Evolutionary conservation across 768 basidiomycete species (phyloP).

Genomic region (Wakefieldia striispora): DNA sequence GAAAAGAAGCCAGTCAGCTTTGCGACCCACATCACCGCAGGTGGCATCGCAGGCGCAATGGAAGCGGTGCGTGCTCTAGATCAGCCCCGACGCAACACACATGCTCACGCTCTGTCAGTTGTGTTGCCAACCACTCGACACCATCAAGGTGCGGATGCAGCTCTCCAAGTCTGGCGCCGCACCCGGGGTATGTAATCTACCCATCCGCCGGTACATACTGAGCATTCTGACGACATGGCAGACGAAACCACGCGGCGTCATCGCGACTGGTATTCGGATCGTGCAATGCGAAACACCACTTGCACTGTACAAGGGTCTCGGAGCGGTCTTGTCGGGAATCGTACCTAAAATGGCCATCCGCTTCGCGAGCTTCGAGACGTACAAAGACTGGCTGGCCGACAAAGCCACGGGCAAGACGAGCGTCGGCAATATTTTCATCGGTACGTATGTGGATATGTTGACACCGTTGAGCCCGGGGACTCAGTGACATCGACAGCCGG

Average conservation of each 20-base stretch:
- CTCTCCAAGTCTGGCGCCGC: slow-evolving; percentile 75
- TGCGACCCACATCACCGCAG: slow-evolving; percentile 89
- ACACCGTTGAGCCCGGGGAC: neutral
- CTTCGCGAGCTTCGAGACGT: slow-evolving; percentile 96
- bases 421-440: slow-evolving; percentile 80
- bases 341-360: slow-evolving; percentile 99
- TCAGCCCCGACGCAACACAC: neutral
- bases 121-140: slow-evolving; percentile 91
- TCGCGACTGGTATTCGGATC: slow-evolving; percentile 88
- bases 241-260: slow-evolving; percentile 90
- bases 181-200: slow-evolving; percentile 69
- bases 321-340: slow-evolving; percentile 94
- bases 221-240: slow-evolving; percentile 31
- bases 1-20: slow-evolving; percentile 80
- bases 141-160: slow-evolving; percentile 99
- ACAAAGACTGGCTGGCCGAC: slow-evolving; percentile 81
- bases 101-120: slow-evolving; percentile 42
- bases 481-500: slow-evolving; percentile 59
- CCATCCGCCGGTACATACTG: neutral
- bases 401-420: slow-evolving; percentile 75
- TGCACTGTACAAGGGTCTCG: slow-evolving; percentile 96
- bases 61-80: slow-evolving; percentile 65
- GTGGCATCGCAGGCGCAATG: slow-evolving; percentile 90
- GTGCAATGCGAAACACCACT: slow-evolving; percentile 89
- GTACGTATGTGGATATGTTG: slow-evolving; percentile 44